Conservation (phyloP, 768 basidiomycete species). For the Panaeolus cyanescens region DNA sequence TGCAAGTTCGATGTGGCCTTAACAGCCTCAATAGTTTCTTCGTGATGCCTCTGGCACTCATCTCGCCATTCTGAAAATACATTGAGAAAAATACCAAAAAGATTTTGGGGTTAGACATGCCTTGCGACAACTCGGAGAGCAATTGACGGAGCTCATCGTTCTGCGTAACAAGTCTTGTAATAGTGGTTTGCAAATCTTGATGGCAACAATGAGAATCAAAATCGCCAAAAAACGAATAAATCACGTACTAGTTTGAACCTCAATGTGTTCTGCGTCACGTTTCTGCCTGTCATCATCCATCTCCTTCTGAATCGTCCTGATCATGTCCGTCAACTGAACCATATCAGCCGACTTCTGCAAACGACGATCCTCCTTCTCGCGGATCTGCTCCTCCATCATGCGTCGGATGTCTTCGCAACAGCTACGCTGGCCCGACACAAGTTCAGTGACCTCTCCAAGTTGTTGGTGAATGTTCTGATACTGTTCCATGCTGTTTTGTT, state of each 20-base stretch:
- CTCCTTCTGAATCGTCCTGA: slow-evolving; percentile 58
- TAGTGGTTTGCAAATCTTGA: slow-evolving; percentile 58
- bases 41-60: slow-evolving; percentile 65
- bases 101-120: slow-evolving; percentile 8
- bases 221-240: slow-evolving; percentile 5
- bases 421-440: slow-evolving; percentile 69
- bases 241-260: slow-evolving; percentile 56
- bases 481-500: slow-evolving; percentile 57
- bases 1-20: slow-evolving; percentile 72
- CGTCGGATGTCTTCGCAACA: slow-evolving; percentile 61
- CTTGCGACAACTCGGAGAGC: slow-evolving; percentile 55
- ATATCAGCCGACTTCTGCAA: slow-evolving; percentile 58
- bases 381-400: slow-evolving; percentile 61
- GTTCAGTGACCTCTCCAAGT: slow-evolving; percentile 69
- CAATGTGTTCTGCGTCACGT: slow-evolving; percentile 54
- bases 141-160: slow-evolving; percentile 56
- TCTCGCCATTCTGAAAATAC: slow-evolving; percentile 60
- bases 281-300: slow-evolving; percentile 51
- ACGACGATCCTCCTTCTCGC: slow-evolving; percentile 60
- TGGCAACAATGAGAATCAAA: slow-evolving; percentile 15
- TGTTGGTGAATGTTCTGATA: slow-evolving; percentile 63
- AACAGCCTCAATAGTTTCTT: slow-evolving; percentile 68
- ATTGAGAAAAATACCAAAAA: slow-evolving; percentile 8
- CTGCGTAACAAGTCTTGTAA: slow-evolving; percentile 56
- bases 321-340: slow-evolving; percentile 61